A percentile compares a stretch with the other conserved stretches of the same genome.
Evolutionary conservation across 2,329 filamentous ascomycete genomes (phyloP).

Genomic region (Penicillium sp.): DNA sequence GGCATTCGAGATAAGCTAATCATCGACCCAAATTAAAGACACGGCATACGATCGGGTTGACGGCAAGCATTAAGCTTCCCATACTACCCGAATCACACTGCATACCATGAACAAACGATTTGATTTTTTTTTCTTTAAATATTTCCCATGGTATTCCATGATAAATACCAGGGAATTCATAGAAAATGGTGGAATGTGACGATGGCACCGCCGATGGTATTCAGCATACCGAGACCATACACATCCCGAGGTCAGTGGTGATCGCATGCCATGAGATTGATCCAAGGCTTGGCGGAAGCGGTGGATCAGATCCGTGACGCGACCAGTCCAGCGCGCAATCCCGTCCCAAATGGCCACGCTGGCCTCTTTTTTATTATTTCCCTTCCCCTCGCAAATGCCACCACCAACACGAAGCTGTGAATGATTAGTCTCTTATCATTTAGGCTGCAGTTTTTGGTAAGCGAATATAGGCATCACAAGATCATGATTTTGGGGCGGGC

Average conservation of each 20-base stretch:
- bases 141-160: not conserved
- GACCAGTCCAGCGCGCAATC: slow-evolving; percentile 18
- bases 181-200: slow-evolving; percentile 2
- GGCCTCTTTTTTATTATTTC: slow-evolving; percentile 7
- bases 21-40: not conserved
- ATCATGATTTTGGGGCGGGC: not conserved
- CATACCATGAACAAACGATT: not conserved
- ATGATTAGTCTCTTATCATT: not conserved
- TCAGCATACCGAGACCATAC: slow-evolving; percentile 8
- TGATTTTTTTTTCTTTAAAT: not conserved
- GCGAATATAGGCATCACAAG: not conserved
- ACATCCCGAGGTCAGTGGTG: slow-evolving; percentile 6
- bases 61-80: not conserved
- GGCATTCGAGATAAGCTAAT: not conserved
- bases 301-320: slow-evolving; percentile 16
- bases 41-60: not conserved
- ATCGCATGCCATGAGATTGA: slow-evolving; percentile 22
- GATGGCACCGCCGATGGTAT: not conserved
- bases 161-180: not conserved
- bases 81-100: not conserved
- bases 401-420: not conserved
- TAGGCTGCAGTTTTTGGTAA: not conserved
- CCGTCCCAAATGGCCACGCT: slow-evolving; percentile 22
- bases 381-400: not conserved
- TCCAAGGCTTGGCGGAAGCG: slow-evolving; percentile 20